Base-by-base conservation (phyloP, 2,329 filamentous ascomycete genomes). In the Phialocephala subalpina region DNA sequence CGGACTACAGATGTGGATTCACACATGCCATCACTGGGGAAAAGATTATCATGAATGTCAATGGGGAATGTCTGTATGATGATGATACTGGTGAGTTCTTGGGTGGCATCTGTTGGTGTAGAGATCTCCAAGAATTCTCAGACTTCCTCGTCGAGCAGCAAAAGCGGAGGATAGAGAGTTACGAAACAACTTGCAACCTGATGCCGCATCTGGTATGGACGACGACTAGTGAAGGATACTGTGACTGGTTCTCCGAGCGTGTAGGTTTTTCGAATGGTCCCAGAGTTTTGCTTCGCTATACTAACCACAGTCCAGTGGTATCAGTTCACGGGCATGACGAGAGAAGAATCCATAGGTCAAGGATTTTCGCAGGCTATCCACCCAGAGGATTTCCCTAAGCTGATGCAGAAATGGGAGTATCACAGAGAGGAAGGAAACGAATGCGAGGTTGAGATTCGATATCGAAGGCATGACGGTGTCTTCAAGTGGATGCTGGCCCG, bases 201-300 rank as follows among this genome's bases (percentile, higher is more conserved):
- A 66, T 73, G 67, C 72, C 72, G 9, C 71, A 73, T 62, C 56
- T 72, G 47, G 67, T 73, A 4, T 73, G 72, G 71, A 73, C 69
- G 3, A 60, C 60, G 4, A 69, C 58, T 5, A 29, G 58, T 12
- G 67, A 72, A 27, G 72, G 70, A 9, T 4, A 42, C 27, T 61
- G 59, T 14, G 70, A 73, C 58, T 73, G 70, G 69, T 73, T 68
- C 47, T 72, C 72, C 1, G 56, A 66, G 25, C 49, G 69, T 55
- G 72, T 73, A 62, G 63, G 69, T 55, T 14, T 18, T 29, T n/a
- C 20, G 27, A 7, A 12, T 1, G 5, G 16, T 14, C 29, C 2
- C 18, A 18, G 7, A 25, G 18, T 12, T 25, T 20, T 14, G 62
- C 11, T 22, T 49, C 45, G 22, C n/a, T 25, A 67, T 18, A 63